These are phyloP conservation scores for Vitis riparia DNA, from an alignment of 164 flowering plant genomes.

Conservation along the genomic window DNA sequence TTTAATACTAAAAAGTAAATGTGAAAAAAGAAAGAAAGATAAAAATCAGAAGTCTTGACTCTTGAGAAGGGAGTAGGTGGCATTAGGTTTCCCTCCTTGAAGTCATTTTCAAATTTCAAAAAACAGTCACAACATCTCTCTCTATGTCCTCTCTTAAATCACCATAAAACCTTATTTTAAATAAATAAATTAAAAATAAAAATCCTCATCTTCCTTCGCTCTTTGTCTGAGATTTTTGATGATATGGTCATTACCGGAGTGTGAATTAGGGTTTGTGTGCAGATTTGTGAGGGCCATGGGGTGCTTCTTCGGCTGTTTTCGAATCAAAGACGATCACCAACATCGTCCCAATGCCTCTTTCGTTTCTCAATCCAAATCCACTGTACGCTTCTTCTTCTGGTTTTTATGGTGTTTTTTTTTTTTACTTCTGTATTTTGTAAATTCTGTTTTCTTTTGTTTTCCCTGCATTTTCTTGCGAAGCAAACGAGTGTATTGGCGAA, in stretches of 20 bases:
- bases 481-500: not conserved
- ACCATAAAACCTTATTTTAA: not conserved
- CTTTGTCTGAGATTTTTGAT: conserved; percentile 11
- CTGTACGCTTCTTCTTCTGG: conserved; percentile 13
- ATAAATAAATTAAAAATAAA: not conserved
- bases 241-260: conserved; percentile 16
- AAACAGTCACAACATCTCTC: conserved; percentile 21
- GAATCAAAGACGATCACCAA: conserved; percentile 36
- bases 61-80: too few relatives aligned
- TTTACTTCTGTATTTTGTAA: too few relatives aligned
- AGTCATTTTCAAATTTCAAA: conserved; percentile 25
- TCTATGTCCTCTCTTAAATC: not conserved
- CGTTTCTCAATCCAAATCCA: conserved; percentile 24
- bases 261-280: conserved; percentile 16
- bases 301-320: conserved; percentile 66
- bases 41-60: too few relatives aligned
- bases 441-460: not conserved
- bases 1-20: too few relatives aligned
- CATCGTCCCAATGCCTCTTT: conserved; percentile 22
- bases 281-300: conserved; percentile 46
- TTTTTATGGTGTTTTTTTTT: not conserved
- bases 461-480: conserved; percentile 1
- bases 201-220: too few relatives aligned
- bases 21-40: too few relatives aligned
- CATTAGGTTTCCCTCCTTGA: conserved; percentile 10